These are phyloP conservation scores for Geoglossum cookeanum DNA, from an alignment of 2,329 filamentous ascomycete species.

Conservation along the genomic window DNA sequence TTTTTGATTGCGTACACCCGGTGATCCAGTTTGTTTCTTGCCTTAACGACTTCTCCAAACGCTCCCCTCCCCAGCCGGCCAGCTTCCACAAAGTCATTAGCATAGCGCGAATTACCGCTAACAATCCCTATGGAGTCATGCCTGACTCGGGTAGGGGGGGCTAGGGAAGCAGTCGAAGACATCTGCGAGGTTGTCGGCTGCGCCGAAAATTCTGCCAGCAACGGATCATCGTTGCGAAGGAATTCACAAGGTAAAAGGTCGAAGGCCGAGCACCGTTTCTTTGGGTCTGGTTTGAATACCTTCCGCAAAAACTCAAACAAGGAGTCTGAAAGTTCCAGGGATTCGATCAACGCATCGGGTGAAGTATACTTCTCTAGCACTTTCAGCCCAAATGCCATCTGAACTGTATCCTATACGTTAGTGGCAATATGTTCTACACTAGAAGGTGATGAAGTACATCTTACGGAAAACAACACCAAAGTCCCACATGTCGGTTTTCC, in stretches of 20 bases:
- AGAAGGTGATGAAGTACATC: neutral
- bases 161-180: slow-evolving; percentile 15
- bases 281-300: slow-evolving; percentile 69
- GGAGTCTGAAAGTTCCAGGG: slow-evolving; percentile 50
- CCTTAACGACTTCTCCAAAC: slow-evolving; percentile 91
- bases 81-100: slow-evolving; percentile 77
- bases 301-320: slow-evolving; percentile 64
- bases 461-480: slow-evolving; percentile 59
- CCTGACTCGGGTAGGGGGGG: slow-evolving; percentile 28
- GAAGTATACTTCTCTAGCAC: slow-evolving; percentile 61
- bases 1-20: slow-evolving; percentile 95
- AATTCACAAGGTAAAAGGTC: slow-evolving; percentile 41
- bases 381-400: slow-evolving; percentile 82
- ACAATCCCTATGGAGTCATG: slow-evolving; percentile 41
- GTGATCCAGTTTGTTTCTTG: slow-evolving; percentile 81
- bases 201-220: slow-evolving; percentile 10
- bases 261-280: slow-evolving; percentile 71
- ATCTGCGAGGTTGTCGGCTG: neutral
- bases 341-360: slow-evolving; percentile 52
- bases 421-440: neutral
- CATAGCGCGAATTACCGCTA: slow-evolving; percentile 51
- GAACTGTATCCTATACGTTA: slow-evolving; percentile 25
- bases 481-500: slow-evolving; percentile 87
- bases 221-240: slow-evolving; percentile 28
- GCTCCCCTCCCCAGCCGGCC: slow-evolving; percentile 80